A percentile compares a stretch with the other conserved stretches of the same genome.
Conservation (phyloP, 2,329 filamentous ascomycete genomes). For the Fusarium sp. region DNA sequence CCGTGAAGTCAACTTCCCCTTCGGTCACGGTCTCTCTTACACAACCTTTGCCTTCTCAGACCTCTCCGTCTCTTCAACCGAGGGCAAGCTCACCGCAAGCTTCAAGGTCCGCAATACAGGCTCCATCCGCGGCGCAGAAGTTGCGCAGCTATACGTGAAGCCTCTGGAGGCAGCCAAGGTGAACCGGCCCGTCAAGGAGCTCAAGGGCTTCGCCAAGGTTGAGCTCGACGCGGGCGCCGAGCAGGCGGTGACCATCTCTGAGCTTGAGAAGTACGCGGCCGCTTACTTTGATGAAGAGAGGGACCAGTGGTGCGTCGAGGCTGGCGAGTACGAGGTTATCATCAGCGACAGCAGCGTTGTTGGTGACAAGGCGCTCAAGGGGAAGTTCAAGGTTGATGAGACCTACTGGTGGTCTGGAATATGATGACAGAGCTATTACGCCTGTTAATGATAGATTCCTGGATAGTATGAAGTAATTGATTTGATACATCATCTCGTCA, state of each 20-base stretch:
- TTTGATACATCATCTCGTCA: neutral
- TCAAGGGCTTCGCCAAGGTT: constrained; percentile 75
- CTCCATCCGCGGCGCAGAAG: constrained; percentile 61
- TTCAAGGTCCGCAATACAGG: constrained; percentile 73
- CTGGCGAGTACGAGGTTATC: constrained; percentile 72
- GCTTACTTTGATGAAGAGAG: constrained; percentile 78
- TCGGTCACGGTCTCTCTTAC: constrained; percentile 84
- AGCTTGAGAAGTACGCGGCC: constrained; percentile 72
- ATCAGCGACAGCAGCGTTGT: constrained; percentile 68
- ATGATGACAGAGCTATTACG: neutral
- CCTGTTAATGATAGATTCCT: neutral
- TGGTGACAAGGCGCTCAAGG: constrained; percentile 61
- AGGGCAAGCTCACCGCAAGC: constrained; percentile 61
- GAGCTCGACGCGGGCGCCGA: constrained; percentile 69
- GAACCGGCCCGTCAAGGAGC: constrained; percentile 69
- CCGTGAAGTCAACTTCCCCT: constrained; percentile 76
- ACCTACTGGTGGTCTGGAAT: constrained; percentile 77
- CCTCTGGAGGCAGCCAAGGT: constrained; percentile 65
- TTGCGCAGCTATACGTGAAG: constrained; percentile 69
- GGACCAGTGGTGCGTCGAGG: constrained; percentile 73
- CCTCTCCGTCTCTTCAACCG: constrained; percentile 58
- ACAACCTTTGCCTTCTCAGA: constrained; percentile 72
- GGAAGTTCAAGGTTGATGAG: constrained; percentile 67
- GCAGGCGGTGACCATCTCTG: constrained; percentile 65
- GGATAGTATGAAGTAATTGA: neutral